These are phyloP conservation scores for Penicillium sp. DNA, from an alignment of 2,329 filamentous ascomycete genomes.

Conservation along the genomic window DNA sequence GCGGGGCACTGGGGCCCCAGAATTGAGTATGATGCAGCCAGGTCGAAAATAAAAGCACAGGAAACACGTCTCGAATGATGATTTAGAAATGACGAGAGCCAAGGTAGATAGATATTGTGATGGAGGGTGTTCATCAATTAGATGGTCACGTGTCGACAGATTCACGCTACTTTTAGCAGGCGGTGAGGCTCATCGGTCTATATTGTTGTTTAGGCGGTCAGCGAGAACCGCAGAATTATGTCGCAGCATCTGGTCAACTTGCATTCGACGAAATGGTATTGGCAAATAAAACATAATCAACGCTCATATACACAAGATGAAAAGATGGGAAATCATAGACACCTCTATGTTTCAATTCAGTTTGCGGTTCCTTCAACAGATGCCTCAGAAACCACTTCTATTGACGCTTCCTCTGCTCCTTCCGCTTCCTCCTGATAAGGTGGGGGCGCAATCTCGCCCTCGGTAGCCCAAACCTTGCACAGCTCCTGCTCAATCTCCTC, in stretches of 20 bases:
- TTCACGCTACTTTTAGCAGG: neutral
- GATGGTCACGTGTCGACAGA: neutral
- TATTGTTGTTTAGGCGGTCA: neutral
- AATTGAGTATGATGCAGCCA: neutral
- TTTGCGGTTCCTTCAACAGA: conserved; percentile 6
- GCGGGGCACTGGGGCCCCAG: conserved; percentile 8
- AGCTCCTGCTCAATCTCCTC: conserved; percentile 83
- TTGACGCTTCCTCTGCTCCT: neutral
- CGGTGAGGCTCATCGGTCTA: neutral
- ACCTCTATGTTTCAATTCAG: neutral
- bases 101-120: too few species aligned
- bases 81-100: neutral
- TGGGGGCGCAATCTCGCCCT: conserved; percentile 38
- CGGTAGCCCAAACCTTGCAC: conserved; percentile 59
- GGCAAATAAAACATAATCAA: neutral
- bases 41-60: neutral
- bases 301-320: conserved; percentile 2
- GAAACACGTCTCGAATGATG: neutral
- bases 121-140: neutral
- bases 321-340: neutral
- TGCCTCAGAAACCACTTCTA: neutral
- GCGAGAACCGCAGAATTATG: neutral
- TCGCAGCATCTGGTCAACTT: neutral
- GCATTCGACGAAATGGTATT: neutral
- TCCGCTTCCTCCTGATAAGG: conserved; percentile 31